Conservation (phyloP, 2,329 filamentous ascomycete species). For the Pyrenochaeta sp. region DNA sequence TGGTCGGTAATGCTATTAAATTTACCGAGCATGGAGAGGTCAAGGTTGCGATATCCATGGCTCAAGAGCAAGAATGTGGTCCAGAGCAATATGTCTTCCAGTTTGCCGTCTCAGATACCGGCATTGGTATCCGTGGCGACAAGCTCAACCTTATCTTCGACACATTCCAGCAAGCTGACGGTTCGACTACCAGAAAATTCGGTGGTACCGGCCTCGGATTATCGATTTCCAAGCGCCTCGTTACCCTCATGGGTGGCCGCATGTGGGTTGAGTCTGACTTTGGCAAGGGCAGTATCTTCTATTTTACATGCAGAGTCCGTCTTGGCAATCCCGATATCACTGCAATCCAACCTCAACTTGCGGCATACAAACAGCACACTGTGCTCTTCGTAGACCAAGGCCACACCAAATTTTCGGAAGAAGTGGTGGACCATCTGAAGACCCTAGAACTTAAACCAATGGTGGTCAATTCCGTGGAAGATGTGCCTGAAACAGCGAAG, state of each 20-base stretch:
- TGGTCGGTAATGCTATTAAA: slow-evolving; percentile 98
- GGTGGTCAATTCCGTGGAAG: slow-evolving; percentile 79
- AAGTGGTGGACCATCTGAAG: slow-evolving; percentile 80
- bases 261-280: slow-evolving; percentile 96
- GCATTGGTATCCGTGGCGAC: slow-evolving; percentile 94
- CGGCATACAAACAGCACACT: slow-evolving; percentile 90
- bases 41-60: slow-evolving; percentile 85
- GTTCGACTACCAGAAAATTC: slow-evolving; percentile 94
- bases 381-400: slow-evolving; percentile 96
- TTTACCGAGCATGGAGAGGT: slow-evolving; percentile 98
- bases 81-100: slow-evolving; percentile 89
- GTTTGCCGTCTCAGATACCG: slow-evolving; percentile 94
- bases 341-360: slow-evolving; percentile 81
- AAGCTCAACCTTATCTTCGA: slow-evolving; percentile 98
- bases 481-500: slow-evolving; percentile 66
- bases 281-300: slow-evolving; percentile 91
- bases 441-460: slow-evolving; percentile 81
- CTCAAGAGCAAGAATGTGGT: slow-evolving; percentile 70
- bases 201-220: slow-evolving; percentile 92
- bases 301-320: slow-evolving; percentile 92
- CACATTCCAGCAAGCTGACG: slow-evolving; percentile 98
- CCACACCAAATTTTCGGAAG: slow-evolving; percentile 76
- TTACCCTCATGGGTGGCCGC: slow-evolving; percentile 95
- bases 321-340: slow-evolving; percentile 80
- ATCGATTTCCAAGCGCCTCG: slow-evolving; percentile 93